Evolutionary conservation across 805 yeast species (phyloP), one percentile per base, ranked within the genome.

Genomic region (Candida ulmi): DNA sequence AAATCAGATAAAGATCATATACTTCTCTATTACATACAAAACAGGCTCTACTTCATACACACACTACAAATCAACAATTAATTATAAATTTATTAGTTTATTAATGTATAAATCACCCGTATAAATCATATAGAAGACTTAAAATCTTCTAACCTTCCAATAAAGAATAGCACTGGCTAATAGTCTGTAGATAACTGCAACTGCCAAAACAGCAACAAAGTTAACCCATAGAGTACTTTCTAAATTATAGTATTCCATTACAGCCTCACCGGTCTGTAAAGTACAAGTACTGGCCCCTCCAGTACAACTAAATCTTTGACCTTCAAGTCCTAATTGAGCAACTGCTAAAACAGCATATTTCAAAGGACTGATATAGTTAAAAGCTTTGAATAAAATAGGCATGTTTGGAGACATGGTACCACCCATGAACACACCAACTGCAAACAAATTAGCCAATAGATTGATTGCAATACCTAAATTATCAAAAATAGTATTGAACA

Each of bases 381-480:
- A 61, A 0, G 78, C 93, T 45, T 68, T 68, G 54, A 86, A 69
- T 30, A 86, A 76, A 2, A 63, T 63, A n/a, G 84, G 84, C 80
- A 86, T 74, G 16, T 78, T 68, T 50, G 83, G 63, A 0, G 95
- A 82, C 77, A 86, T 69, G 7, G 88, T 65, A 4, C 95, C 95
- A 1, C 85, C 82, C 91, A 87, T 83, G 47, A 82, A 74, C 11
- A 82, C 75, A 12, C 88, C 90, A 34, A 84, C 63, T 4, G 83
- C 74, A 38, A 83, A 62, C 26, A 82, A 55, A 12, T 76, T 71
- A 0, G 88, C 72, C 30, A 86, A 74, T 5, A 84, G 61, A 54
- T 82, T 84, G 15, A 84, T 76, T 1, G 90, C 91, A 48, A 86
- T 72, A 0, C 95, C 95, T 27, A 84, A 72, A 51, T 85, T 88